Evolutionary conservation across 2,329 filamentous ascomycete genomes (phyloP).

Genomic region (Colletotrichum agaves): DNA sequence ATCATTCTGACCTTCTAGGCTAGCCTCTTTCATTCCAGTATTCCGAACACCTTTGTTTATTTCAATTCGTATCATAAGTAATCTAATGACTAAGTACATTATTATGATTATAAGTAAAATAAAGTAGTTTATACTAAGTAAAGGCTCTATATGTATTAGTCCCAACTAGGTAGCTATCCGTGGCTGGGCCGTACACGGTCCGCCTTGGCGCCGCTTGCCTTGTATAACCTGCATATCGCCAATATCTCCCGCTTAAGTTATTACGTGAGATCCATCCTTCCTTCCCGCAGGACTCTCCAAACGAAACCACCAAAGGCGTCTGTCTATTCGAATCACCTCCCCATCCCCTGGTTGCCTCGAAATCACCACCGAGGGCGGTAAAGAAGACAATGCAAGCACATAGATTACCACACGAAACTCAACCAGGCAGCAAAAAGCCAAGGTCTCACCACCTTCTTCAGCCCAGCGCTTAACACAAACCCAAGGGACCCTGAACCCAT

Average conservation of each 20-base stretch:
- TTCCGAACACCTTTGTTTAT: no score
- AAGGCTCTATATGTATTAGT: no score
- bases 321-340: background rate
- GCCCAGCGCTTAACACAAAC: conserved; percentile 13
- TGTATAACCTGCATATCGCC: conserved; percentile 1
- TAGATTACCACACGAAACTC: background rate
- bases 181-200: no score
- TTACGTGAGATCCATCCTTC: conserved; percentile 33
- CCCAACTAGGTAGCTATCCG: no score
- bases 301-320: background rate
- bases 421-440: background rate
- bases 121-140: no score
- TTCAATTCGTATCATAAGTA: no score
- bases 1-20: no score
- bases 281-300: background rate
- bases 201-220: no score
- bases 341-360: background rate
- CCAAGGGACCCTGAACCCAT: conserved; percentile 14
- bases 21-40: no score
- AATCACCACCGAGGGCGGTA: background rate
- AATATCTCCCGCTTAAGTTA: background rate
- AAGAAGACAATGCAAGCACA: no score
- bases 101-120: no score
- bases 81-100: no score
- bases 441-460: background rate